Evolutionary conservation across 1,284 basidiomycete genomes (phyloP), one percentile per base, ranked within the genome.

Genomic region (Sanghuangporus weigelae): DNA sequence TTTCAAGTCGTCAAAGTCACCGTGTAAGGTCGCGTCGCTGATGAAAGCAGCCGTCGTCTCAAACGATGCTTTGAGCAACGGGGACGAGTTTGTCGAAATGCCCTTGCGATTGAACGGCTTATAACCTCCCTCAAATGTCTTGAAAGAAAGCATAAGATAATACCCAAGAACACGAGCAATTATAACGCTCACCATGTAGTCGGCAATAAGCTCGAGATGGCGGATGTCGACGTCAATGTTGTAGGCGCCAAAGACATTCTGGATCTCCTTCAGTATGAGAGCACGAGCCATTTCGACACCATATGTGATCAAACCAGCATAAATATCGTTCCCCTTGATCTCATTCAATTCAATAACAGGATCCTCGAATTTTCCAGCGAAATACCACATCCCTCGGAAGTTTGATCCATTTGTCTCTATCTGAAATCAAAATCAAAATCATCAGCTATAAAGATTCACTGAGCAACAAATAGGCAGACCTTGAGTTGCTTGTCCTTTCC

Each of bases 101-200:
- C 97, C 97, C 65, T 90, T 94, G 59, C 97, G 89, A 76, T 98
- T 99, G 80, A 99, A 99, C 1, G 97, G 95, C 75, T 93, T 93
- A 81, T 96, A 99, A 26, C 92, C 95, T 53, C 97, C 97, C 58
- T 95, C 93, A 72, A 96, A 97, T 0, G 97, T 99, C 94, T 98
- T 70, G 40, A 12, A 11, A 14, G 19, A 49, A 31, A 55, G 56
- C 21, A 26, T 59, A 56, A 42, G 55, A 48, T 48, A 60, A 44
- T 56, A 57, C 63, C 58, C 56, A 64, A 16, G 31, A 14, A 23
- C 26, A 7, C 6, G 21, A 42, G 5, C 26, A 31, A 3, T 26
- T 10, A 48, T 49, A 63, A 14, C 61, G 39, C 89, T 68, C 71
- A 95, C 94, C 95, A 98, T 98, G 75, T 99, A 99, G 76, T 99